phyloP scores from a whole-genome alignment of 1,284 basidiomycete genomes.

The Trametes pubescens region DNA sequence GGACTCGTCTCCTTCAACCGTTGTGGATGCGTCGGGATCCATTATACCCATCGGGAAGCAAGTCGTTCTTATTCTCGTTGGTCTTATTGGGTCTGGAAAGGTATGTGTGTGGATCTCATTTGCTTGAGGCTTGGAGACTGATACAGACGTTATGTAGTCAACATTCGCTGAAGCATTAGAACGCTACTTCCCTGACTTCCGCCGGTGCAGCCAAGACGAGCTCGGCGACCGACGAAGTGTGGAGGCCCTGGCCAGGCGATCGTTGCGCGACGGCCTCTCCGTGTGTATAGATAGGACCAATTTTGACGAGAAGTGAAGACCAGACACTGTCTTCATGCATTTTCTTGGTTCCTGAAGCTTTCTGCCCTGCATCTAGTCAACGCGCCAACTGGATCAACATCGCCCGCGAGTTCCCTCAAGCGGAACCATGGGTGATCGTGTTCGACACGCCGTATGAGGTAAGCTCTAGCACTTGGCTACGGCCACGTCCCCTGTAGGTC shows the following conservation, averaged over 20 bases:
- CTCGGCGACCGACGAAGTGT: constrained; percentile 62
- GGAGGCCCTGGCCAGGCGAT: constrained; percentile 59
- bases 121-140: constrained; percentile 3
- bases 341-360: not conserved
- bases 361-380: constrained; percentile 54
- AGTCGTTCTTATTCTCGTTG: constrained; percentile 72
- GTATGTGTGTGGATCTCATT: too few relatives aligned
- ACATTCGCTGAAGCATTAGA: constrained; percentile 75
- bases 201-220: constrained; percentile 78
- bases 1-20: too few relatives aligned
- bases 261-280: constrained; percentile 61
- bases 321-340: not conserved
- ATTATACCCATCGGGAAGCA: constrained; percentile 31
- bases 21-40: not conserved
- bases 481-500: not conserved
- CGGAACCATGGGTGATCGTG: constrained; percentile 70
- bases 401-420: constrained; percentile 66
- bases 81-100: constrained; percentile 75
- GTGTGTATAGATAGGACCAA: constrained; percentile 82
- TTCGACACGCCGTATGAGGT: constrained; percentile 79
- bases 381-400: constrained; percentile 75
- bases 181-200: constrained; percentile 61
- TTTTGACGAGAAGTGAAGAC: constrained; percentile 62
- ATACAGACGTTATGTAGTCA: constrained; percentile 51
- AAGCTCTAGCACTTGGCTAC: constrained; percentile 36